Base-by-base conservation (phyloP, 2,329 filamentous ascomycete species). In the Claviceps fusiformis region DNA sequence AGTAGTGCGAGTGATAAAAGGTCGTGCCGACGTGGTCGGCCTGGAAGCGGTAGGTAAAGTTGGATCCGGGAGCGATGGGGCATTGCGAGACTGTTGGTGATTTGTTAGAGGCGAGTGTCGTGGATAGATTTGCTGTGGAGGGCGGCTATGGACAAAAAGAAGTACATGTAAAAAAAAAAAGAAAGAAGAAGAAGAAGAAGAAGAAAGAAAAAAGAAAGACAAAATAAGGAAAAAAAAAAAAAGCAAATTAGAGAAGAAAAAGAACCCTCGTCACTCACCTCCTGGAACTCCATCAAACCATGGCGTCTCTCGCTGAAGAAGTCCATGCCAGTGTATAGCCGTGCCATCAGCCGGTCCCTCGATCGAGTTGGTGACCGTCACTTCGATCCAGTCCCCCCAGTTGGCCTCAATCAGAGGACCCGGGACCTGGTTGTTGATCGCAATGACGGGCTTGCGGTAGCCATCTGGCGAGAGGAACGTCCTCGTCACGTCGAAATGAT, bases 1-100 rank as follows among this genome's bases (percentile, higher is more conserved):
- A 70, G 60, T 78, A 79, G 63, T 85, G 82, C 1, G 76, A 80
- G 63, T 85, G 82, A 54, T 83, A 84, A 78, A 78, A 83, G 3
- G 71, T 71, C 0, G 75, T 70, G 10, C 81, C 78, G 64, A 81
- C 77, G 60, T 77, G 71, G 0, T 74, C 78, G 3, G 76, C 79
- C 47, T 72, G 71, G 69, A 78, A 85, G 2, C 65, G 75, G 67
- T 86, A 86, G 1, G 76, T 81, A 48, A 74, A 72, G 1, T 70
- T 71, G 6, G 75, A 61, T 0, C 77, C 78, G 0, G 78, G 76
- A 0, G 79, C 70, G 27, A 75, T 69, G 0, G 76, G 75, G 55
- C 77, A 79, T 59, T 79, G 71, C 4, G 47, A 50, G 47, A 50
- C 47, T 0, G 73, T 78, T 9, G 6, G 6, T 27, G 2, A 15